phyloP scores from a whole-genome alignment of 1,284 basidiomycete species.

The Rhizopogon parksii region DNA sequence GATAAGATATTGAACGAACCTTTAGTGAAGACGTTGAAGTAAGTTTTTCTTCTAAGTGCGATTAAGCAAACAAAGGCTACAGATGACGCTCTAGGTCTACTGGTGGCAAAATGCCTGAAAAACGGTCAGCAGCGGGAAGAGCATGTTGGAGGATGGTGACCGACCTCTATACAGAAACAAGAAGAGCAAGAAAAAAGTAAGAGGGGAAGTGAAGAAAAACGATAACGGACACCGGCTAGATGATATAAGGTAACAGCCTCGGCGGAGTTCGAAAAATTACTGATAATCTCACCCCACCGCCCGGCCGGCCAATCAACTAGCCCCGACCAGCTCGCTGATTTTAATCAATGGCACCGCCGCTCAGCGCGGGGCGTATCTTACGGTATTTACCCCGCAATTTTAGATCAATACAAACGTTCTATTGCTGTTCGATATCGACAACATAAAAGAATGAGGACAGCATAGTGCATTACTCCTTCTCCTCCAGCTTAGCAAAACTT shows the following conservation, averaged over 20 bases:
- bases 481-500: constrained; percentile 50
- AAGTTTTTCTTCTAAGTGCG: constrained; percentile 25
- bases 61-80: constrained; percentile 40
- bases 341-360: not conserved
- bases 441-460: constrained; percentile 3
- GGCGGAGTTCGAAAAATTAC: constrained; percentile 28
- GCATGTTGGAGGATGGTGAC: constrained; percentile 8
- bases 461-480: constrained; percentile 21
- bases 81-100: constrained; percentile 50
- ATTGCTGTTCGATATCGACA: constrained; percentile 8
- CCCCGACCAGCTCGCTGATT: constrained; percentile 1
- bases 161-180: constrained; percentile 44
- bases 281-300: constrained; percentile 4
- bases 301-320: not conserved
- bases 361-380: constrained; percentile 1
- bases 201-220: constrained; percentile 19
- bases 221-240: not conserved
- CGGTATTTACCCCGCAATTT: constrained; percentile 5
- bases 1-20: constrained; percentile 27
- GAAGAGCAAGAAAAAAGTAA: constrained; percentile 28
- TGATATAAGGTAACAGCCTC: constrained; percentile 14
- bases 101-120: constrained; percentile 44
- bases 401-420: constrained; percentile 6
- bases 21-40: constrained; percentile 30
- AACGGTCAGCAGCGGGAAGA: constrained; percentile 8